A percentile compares a stretch with the other conserved stretches of the same genome.
phyloP scores from a whole-genome alignment of 257 asterid genomes.

The Asclepias syriaca region DNA sequence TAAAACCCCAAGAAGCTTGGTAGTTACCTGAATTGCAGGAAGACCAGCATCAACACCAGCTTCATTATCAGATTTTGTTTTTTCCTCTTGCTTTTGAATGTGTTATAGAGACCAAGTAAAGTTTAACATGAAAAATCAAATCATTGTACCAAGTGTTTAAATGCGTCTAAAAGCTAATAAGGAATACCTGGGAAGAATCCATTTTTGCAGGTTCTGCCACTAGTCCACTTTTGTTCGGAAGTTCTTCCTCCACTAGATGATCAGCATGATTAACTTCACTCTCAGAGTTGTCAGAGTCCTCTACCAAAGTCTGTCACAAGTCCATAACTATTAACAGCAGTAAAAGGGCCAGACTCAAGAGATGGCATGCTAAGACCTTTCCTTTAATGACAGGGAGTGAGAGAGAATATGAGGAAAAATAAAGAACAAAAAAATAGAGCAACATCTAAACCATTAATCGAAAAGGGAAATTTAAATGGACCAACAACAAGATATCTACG shows the following conservation, averaged over 20 bases:
- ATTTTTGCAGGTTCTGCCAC: constrained; percentile 28
- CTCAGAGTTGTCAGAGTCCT: constrained; percentile 39
- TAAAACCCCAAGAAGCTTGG: not conserved
- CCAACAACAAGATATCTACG: not conserved
- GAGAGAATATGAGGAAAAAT: not conserved
- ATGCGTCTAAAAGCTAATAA: not conserved
- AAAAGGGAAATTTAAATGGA: not conserved
- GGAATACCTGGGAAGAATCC: constrained; percentile 41
- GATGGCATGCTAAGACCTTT: not conserved
- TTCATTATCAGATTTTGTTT: constrained; percentile 28
- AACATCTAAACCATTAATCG: not conserved
- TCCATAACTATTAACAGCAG: constrained; percentile 17
- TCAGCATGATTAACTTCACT: constrained; percentile 43
- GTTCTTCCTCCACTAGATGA: constrained; percentile 30
- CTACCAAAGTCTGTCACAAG: constrained; percentile 44
- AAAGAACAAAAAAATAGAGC: not conserved
- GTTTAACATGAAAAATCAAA: constrained; percentile 10
- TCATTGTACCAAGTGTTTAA: not conserved
- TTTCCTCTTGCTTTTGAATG: constrained; percentile 33
- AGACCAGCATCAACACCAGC: constrained; percentile 38
- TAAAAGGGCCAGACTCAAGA: not conserved
- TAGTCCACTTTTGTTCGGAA: constrained; percentile 18
- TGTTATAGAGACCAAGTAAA: constrained; percentile 21
- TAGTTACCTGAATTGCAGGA: constrained; percentile 41
- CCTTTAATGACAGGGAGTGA: not conserved